Conservation (phyloP, 495 filamentous ascomycete genomes). For the Xylaria scruposa region DNA sequence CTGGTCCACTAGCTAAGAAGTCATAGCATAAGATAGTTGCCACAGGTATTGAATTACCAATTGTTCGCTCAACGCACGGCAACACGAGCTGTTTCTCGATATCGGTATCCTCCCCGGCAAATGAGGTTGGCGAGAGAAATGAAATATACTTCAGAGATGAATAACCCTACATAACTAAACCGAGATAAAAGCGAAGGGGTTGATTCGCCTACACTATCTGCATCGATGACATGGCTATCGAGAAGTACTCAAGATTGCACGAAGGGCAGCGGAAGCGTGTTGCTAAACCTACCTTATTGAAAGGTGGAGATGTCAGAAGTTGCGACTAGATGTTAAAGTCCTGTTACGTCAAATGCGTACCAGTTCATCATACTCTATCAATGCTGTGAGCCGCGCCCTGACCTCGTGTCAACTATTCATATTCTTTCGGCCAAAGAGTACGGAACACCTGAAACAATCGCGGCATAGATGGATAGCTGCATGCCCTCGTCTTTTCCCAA, state of each 20-base stretch:
- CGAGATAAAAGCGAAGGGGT: background rate
- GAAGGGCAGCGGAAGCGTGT: background rate
- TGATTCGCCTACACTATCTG: background rate
- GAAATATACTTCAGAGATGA: background rate
- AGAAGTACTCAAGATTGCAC: background rate
- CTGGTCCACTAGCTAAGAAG: background rate
- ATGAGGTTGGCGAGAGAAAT: background rate
- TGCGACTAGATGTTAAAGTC: background rate
- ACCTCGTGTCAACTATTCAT: background rate
- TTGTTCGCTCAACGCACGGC: background rate
- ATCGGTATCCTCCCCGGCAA: background rate
- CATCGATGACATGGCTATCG: background rate
- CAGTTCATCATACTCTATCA: background rate
- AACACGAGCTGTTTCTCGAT: background rate
- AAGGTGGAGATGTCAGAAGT: no score
- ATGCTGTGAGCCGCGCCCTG: background rate
- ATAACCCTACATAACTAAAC: background rate
- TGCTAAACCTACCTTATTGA: background rate
- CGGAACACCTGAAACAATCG: slow-evolving; percentile 9
- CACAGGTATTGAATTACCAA: background rate
- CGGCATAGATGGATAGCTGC: background rate
- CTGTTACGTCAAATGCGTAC: background rate
- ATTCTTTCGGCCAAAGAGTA: background rate
- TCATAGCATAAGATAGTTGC: background rate
- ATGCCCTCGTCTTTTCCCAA: background rate